Percentiles rank a stretch among this genome's conserved stretches.
These are phyloP conservation scores for Fomitopsis pulvina DNA, from an alignment of 768 basidiomycete genomes.

Conservation along the genomic window DNA sequence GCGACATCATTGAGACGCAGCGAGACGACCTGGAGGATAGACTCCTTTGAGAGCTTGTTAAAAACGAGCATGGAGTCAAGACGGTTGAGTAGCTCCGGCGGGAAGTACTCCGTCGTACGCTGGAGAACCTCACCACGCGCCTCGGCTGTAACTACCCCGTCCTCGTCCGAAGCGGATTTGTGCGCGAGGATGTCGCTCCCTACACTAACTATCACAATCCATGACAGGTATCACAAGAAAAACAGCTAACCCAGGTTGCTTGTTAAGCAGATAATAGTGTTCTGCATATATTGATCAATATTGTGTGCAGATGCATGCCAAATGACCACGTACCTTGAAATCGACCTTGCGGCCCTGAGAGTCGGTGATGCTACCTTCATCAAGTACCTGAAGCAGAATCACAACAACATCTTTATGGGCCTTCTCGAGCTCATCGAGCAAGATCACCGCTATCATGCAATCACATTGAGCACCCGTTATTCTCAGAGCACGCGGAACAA, in stretches of 20 bases:
- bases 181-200: slow-evolving; percentile 71
- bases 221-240: background rate
- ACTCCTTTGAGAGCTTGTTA: slow-evolving; percentile 74
- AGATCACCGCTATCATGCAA: slow-evolving; percentile 42
- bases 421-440: slow-evolving; percentile 64
- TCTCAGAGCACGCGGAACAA: background rate
- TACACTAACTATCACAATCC: background rate
- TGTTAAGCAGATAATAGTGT: slow-evolving; percentile 88
- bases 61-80: slow-evolving; percentile 85
- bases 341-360: slow-evolving; percentile 86
- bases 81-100: slow-evolving; percentile 86
- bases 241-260: slow-evolving; percentile 62
- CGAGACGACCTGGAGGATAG: slow-evolving; percentile 73
- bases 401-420: slow-evolving; percentile 92
- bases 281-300: slow-evolving; percentile 31
- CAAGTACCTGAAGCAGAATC: slow-evolving; percentile 86
- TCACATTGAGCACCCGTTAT: too few relatives aligned
- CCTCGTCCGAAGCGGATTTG: slow-evolving; percentile 47
- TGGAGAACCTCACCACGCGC: slow-evolving; percentile 66
- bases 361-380: slow-evolving; percentile 86
- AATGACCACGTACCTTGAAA: slow-evolving; percentile 53
- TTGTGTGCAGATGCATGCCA: background rate
- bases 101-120: slow-evolving; percentile 74
- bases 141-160: slow-evolving; percentile 57
- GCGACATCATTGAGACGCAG: slow-evolving; percentile 74